Percentiles rank a stretch among this genome's conserved stretches.
phyloP scores from a whole-genome alignment of 2,329 filamentous ascomycete species.

The Diplodia intermedia region DNA sequence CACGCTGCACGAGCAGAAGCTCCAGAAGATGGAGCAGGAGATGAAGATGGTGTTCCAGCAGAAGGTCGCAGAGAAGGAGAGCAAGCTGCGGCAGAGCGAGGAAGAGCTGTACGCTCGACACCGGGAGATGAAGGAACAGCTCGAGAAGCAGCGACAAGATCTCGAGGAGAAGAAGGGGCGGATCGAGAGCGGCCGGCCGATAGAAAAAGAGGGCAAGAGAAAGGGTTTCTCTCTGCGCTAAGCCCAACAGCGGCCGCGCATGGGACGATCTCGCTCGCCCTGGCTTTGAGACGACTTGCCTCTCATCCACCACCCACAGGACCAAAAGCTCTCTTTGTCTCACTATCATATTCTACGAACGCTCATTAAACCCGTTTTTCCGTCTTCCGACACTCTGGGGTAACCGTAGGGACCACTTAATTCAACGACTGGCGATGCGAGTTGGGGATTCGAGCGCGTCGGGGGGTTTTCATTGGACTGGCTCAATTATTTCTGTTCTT shows the following conservation, averaged over 20 bases:
- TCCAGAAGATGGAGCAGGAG: conserved; percentile 99
- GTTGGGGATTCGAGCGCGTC: conserved; percentile 37
- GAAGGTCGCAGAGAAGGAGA: conserved; percentile 99
- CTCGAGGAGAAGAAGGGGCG: conserved; percentile 98
- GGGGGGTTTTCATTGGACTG: conserved; percentile 31
- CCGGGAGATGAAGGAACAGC: conserved; percentile 99
- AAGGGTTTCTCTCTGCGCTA: conserved; percentile 99
- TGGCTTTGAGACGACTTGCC: conserved; percentile 38
- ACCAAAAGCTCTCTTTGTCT: conserved; percentile 43
- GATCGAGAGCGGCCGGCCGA: conserved; percentile 90
- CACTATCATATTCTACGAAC: conserved; percentile 42
- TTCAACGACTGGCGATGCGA: conserved; percentile 44
- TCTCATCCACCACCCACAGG: conserved; percentile 35
- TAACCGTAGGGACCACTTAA: conserved; percentile 42
- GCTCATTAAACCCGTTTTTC: conserved; percentile 47
- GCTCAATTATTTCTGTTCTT: conserved; percentile 33
- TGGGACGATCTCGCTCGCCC: conserved; percentile 2
- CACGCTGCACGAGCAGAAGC: conserved; percentile 97
- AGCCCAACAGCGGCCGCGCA: conserved; percentile 34
- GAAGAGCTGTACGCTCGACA: conserved; percentile 98
- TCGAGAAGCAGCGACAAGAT: conserved; percentile 92
- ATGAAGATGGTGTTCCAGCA: conserved; percentile 99
- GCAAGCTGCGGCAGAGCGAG: conserved; percentile 99
- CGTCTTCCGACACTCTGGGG: conserved; percentile 50
- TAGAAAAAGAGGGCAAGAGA: conserved; percentile 98